These are phyloP conservation scores for Raffaelea arxii DNA, from an alignment of 2,329 filamentous ascomycete species.

Conservation along the genomic window DNA sequence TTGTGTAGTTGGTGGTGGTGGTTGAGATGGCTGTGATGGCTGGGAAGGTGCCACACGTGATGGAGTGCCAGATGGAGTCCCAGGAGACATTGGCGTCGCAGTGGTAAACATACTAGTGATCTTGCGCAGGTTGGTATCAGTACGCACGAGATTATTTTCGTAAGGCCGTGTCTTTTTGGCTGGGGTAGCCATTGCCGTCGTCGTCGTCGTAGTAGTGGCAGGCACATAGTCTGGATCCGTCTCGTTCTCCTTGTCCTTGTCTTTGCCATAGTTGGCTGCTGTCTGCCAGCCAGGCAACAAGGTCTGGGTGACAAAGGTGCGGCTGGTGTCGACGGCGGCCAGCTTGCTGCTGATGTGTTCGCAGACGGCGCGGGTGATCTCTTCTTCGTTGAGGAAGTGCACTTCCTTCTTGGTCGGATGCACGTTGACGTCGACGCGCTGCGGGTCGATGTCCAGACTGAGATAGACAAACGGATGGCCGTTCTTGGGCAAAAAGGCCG, in stretches of 20 bases:
- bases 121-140: slow-evolving; percentile 79
- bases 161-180: slow-evolving; percentile 43
- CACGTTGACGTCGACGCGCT: slow-evolving; percentile 90
- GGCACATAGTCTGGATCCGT: too few species aligned
- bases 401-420: slow-evolving; percentile 96
- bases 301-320: slow-evolving; percentile 90
- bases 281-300: slow-evolving; percentile 55
- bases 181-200: slow-evolving; percentile 26
- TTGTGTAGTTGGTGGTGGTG: not conserved
- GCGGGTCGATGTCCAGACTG: slow-evolving; percentile 84
- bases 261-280: too few species aligned
- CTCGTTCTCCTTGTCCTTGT: too few species aligned
- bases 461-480: slow-evolving; percentile 92
- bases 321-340: slow-evolving; percentile 81
- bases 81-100: slow-evolving; percentile 20
- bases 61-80: slow-evolving; percentile 14
- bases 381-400: slow-evolving; percentile 94
- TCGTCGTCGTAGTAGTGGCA: slow-evolving; percentile 15
- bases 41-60: too few species aligned
- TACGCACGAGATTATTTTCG: slow-evolving; percentile 83
- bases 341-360: slow-evolving; percentile 68
- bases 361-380: slow-evolving; percentile 83
- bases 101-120: slow-evolving; percentile 93
- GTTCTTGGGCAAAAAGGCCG: slow-evolving; percentile 79
- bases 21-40: too few species aligned